Percentiles rank a stretch among this genome's conserved stretches.
These are phyloP conservation scores for Leccinum subgranulosum DNA, from an alignment of 768 basidiomycete species.

Conservation along the genomic window DNA sequence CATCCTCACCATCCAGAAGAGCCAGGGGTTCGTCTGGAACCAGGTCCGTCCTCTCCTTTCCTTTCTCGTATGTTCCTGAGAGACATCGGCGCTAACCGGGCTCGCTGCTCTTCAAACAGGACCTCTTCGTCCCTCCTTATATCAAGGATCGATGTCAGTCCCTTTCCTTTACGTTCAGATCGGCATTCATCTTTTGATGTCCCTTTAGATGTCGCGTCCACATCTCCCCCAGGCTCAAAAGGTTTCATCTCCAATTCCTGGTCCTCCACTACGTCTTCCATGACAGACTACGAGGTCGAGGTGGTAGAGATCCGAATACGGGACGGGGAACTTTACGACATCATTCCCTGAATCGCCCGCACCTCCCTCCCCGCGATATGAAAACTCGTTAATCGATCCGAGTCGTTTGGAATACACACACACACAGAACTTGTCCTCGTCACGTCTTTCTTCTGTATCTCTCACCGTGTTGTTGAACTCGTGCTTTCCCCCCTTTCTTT, in stretches of 20 bases:
- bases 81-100: background rate
- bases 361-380: background rate
- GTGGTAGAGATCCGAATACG: conserved; percentile 84
- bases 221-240: conserved; percentile 69
- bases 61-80: background rate
- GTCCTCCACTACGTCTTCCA: conserved; percentile 61
- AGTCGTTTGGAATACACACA: conserved; percentile 13
- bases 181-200: background rate
- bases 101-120: conserved; percentile 41
- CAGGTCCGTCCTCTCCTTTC: conserved; percentile 52
- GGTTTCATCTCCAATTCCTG: conserved; percentile 67
- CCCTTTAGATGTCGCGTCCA: conserved; percentile 70
- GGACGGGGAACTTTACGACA: conserved; percentile 72
- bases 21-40: conserved; percentile 91
- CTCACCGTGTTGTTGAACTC: conserved; percentile 5
- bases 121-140: conserved; percentile 83
- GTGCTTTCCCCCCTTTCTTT: conserved; percentile 6
- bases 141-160: conserved; percentile 87
- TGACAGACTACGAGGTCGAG: conserved; percentile 80
- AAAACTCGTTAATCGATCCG: conserved; percentile 12
- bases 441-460: background rate
- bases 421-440: conserved; percentile 5
- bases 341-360: conserved; percentile 51
- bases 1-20: conserved; percentile 81
- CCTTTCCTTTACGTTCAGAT: conserved; percentile 16